Evolutionary conservation across 1,284 basidiomycete species (phyloP), one percentile per base, ranked within the genome.

Genomic region (Schizophyllum commune): DNA sequence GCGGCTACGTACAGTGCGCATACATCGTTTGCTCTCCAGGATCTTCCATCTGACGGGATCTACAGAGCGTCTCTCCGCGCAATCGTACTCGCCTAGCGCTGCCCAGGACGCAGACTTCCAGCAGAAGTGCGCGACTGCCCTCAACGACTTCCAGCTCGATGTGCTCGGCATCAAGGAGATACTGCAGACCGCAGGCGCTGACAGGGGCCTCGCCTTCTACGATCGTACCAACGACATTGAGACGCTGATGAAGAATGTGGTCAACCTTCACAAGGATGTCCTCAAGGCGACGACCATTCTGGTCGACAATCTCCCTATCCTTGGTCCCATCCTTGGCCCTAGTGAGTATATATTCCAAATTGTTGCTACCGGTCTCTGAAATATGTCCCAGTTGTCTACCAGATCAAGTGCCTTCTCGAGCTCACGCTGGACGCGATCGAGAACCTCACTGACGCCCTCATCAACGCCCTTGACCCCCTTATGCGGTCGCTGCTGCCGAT

Each of bases 201-300:
- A 80, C 65, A 81, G 81, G 61, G 83, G 84, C 15, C 73, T 83
- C 39, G 79, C 73, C n/a, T 76, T 82, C 71, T 84, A 82, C 67
- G 77, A 87, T 68, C 60, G 62, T 3, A 68, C 68, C 22, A 73
- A 79, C 65, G 68, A 72, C 21, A 47, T 84, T 2, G 79, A 87
- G 67, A 79, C 71, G 0, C 34, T 80, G 17, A 63, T 88, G 58
- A 85, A 85, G 69, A 67, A 78, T 20, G 53, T 77, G 3, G 68
- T 84, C 68, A 79, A 85, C 68, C 54, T 71, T 20, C 68, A 73
- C 72, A 88, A 88, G 71, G 62, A 78, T 32, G 61, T 71, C 2
- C 71, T 87, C 32, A 65, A 56, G 4, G 65, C 65, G 32, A 65
- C 76, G 27, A 59, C 66, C 56, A 61, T 33, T 0, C 57, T 82